These are phyloP conservation scores for Penicillium sp. DNA, from an alignment of 2,329 filamentous ascomycete genomes.

Conservation along the genomic window DNA sequence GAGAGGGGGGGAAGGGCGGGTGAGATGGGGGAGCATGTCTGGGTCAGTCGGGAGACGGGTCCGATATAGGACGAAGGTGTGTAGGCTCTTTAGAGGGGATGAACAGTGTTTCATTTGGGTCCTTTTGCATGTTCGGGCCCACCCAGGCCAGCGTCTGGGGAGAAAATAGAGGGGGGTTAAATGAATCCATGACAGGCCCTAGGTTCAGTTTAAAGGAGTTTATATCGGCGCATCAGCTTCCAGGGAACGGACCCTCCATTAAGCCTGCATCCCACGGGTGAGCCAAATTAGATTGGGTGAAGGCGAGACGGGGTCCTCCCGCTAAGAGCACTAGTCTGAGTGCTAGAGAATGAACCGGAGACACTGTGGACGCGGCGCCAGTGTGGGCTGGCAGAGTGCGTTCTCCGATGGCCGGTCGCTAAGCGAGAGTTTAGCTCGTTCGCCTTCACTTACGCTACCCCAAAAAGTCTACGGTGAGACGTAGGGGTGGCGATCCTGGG, in stretches of 20 bases:
- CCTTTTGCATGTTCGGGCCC: not conserved
- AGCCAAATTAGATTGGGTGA: slow-evolving; percentile 31
- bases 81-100: slow-evolving; percentile 3
- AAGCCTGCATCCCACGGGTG: slow-evolving; percentile 7
- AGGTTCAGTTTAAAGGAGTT: slow-evolving; percentile 22
- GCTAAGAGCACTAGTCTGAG: slow-evolving; percentile 31
- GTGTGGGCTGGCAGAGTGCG: slow-evolving; percentile 8
- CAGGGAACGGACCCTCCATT: slow-evolving; percentile 13
- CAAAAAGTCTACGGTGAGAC: slow-evolving; percentile 8
- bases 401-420: not conserved
- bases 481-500: slow-evolving; percentile 1
- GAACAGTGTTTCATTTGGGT: not conserved
- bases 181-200: not conserved
- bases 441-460: slow-evolving; percentile 12
- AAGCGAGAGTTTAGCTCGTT: slow-evolving; percentile 8
- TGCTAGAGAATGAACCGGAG: slow-evolving; percentile 41
- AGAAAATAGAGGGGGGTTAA: slow-evolving; percentile 4
- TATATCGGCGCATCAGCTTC: slow-evolving; percentile 9
- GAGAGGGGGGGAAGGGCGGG: not conserved
- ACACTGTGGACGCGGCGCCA: not conserved
- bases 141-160: not conserved
- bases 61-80: slow-evolving; percentile 1
- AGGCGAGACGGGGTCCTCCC: slow-evolving; percentile 32
- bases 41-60: not conserved
- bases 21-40: not conserved